Percentiles rank a stretch among this genome's conserved stretches.
Conservation (phyloP, 805 yeast genomes). For the Grigorovia transvaalensis region DNA sequence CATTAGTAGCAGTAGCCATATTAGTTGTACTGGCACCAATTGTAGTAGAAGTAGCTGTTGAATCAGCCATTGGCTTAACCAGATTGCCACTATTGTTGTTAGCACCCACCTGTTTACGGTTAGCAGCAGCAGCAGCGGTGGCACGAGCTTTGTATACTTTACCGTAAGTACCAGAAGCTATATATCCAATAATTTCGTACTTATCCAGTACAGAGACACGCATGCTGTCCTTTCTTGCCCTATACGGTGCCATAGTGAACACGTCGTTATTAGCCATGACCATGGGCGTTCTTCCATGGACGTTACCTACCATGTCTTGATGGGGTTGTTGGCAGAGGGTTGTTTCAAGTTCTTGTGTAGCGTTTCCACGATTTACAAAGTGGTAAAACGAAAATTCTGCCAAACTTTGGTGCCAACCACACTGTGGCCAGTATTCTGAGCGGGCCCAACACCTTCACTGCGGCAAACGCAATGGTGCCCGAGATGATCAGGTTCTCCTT, state of each 20-base stretch:
- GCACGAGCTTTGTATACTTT: slow-evolving; percentile 80
- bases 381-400: slow-evolving; percentile 16
- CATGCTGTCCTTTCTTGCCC: slow-evolving; percentile 50
- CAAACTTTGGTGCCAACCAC: slow-evolving; percentile 28
- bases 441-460: slow-evolving; percentile 44
- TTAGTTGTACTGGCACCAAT: too few species aligned
- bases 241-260: slow-evolving; percentile 49
- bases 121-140: neutral
- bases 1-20: too few species aligned
- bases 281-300: slow-evolving; percentile 33
- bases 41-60: neutral
- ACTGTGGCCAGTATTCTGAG: slow-evolving; percentile 23
- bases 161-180: slow-evolving; percentile 98
- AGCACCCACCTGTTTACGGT: neutral
- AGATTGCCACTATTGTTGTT: neutral
- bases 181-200: slow-evolving; percentile 85
- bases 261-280: slow-evolving; percentile 46
- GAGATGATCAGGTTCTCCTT: slow-evolving; percentile 49
- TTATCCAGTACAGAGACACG: slow-evolving; percentile 70
- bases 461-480: slow-evolving; percentile 67
- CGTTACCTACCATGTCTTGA: slow-evolving; percentile 4
- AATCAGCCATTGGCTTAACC: neutral
- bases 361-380: slow-evolving; percentile 8
- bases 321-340: too few species aligned
- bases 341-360: too few species aligned